Evolutionary conservation across 2,329 filamentous ascomycete species (phyloP).

Genomic region (Trichoderma sp.): DNA sequence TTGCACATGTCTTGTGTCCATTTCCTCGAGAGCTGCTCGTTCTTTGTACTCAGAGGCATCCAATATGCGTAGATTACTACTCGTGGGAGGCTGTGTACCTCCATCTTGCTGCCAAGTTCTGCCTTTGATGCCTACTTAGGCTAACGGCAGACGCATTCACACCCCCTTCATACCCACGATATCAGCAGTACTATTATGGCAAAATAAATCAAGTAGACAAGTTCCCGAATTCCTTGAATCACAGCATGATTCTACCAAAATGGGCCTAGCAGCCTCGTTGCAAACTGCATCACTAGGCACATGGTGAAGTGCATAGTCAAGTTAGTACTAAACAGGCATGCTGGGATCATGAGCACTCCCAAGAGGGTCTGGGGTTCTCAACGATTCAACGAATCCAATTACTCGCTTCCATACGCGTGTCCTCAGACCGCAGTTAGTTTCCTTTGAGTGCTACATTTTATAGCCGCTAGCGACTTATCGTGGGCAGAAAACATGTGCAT

Average conservation of each 20-base stretch:
- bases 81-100: background rate
- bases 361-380: background rate
- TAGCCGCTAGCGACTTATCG: background rate
- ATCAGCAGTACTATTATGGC: background rate
- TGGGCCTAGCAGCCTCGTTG: background rate
- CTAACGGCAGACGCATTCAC: background rate
- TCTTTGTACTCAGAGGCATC: background rate
- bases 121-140: background rate
- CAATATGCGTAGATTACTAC: background rate
- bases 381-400: slow-evolving; percentile 2
- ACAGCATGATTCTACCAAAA: background rate
- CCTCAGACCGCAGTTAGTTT: background rate
- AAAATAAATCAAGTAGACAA: background rate
- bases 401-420: slow-evolving; percentile 1
- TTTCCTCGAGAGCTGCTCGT: background rate
- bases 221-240: background rate
- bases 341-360: background rate
- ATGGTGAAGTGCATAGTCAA: background rate
- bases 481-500: background rate
- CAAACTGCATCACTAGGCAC: background rate
- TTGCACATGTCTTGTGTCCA: background rate
- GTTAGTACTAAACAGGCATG: background rate
- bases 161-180: background rate
- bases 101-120: background rate
- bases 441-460: background rate